Percentiles rank a stretch among this genome's conserved stretches.
These are phyloP conservation scores for Handroanthus guayacan DNA, from an alignment of 257 asterid species.

Conservation along the genomic window DNA sequence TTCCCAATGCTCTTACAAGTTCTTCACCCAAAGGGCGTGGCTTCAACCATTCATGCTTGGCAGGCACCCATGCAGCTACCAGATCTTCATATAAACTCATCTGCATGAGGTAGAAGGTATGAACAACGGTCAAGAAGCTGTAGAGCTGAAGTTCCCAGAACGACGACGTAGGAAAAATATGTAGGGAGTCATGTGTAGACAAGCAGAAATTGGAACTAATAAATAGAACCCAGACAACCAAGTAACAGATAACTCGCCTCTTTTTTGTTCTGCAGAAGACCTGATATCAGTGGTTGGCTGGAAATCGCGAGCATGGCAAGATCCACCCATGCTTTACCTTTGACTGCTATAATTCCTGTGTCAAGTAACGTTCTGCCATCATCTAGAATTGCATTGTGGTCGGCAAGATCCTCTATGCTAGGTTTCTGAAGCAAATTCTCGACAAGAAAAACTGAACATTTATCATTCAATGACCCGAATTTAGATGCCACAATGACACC, in stretches of 20 bases:
- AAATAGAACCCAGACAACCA: constrained; percentile 10
- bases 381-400: constrained; percentile 77
- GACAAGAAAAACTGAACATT: constrained; percentile 56
- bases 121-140: constrained; percentile 35
- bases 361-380: constrained; percentile 96
- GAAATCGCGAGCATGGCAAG: constrained; percentile 75
- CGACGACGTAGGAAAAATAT: constrained; percentile 23
- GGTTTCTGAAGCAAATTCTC: constrained; percentile 97
- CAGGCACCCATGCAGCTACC: constrained; percentile 99
- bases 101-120: constrained; percentile 57
- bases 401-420: constrained; percentile 66
- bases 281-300: constrained; percentile 71
- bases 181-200: constrained; percentile 10
- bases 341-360: constrained; percentile 94
- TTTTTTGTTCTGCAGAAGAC: constrained; percentile 74
- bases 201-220: background rate
- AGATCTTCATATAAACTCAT: constrained; percentile 97
- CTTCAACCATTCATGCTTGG: constrained; percentile 89
- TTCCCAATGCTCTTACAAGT: constrained; percentile 73
- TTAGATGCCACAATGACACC: constrained; percentile 95
- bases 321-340: constrained; percentile 93
- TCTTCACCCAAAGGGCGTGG: constrained; percentile 79
- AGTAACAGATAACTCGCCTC: constrained; percentile 67
- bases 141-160: constrained; percentile 27
- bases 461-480: constrained; percentile 45